Base-by-base conservation (phyloP, 2,329 filamentous ascomycete genomes). In the Aspergillus neoniger region DNA sequence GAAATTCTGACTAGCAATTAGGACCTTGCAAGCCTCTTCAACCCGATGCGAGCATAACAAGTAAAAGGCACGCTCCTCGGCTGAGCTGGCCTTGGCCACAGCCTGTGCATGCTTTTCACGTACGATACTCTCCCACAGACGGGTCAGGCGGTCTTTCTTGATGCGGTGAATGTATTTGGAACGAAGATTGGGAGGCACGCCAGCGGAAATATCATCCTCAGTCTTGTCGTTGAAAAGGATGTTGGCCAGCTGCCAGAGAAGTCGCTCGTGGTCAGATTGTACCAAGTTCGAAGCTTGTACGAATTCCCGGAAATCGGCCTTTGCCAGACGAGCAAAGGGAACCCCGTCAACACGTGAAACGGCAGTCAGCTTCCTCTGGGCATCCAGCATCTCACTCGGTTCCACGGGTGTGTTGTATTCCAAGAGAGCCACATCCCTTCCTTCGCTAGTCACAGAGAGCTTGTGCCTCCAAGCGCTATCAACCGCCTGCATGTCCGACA, bases 1-100 rank as follows among this genome's bases (percentile, higher is more conserved):
- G 64, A 91, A 90, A 70, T 98, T 87, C 65, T 88, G 88, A 65
- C 88, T 89, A 25, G 89, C 86, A 6, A 94, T 76, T 5, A 99
- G 83, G 60, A 88, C 81, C 65, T 89, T 89, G 77, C 93, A 97
- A 10, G 95, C 95, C 61, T 96, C 91, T 5, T 88, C 82, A 52
- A 96, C 80, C 49, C 91, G 88, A 72, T 96, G 88, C 8, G 88
- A 89, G 17, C 91, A 90, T 7, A 99, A 82, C 64, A 89, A 86
- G 19, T 90, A 86, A 59, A 99, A 82, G 0, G 94, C 94, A 73
- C 91, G 92, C 72, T 96, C 92, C 71, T 97, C 93, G 1, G 83
- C 79, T 0, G 87, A 87, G 50, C 81, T 62, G 76, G 93, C 77
- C 21, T 83, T 82, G 56, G 86, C 82, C 83, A 90, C 87, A 58